Base-by-base conservation (phyloP, 306 rosid species). In the Ormosia semicastrata region DNA sequence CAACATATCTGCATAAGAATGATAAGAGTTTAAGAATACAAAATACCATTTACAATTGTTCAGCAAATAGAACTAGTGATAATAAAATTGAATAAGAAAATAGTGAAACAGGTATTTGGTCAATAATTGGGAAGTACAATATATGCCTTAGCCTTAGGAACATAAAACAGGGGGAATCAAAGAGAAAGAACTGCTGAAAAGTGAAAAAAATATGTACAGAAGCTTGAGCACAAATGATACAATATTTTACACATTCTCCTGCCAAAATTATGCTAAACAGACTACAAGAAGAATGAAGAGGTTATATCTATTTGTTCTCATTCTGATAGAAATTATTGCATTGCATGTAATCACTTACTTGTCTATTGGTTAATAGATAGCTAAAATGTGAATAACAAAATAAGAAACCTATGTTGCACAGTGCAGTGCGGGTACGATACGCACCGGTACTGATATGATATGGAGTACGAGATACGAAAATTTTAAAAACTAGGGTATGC, bases 1-100 rank as follows among this genome's bases (percentile, higher is more conserved):
- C 97, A 41, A 93, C 98, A 81, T 95, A 93, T 85, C 99, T 95
- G 85, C 85, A 87, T 30, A 24, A 76, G 71, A 83, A 78, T 60
- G 36, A 47, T 32, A 63, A 62, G 50, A 68, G 58, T 54, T 49
- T 6, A 59, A 71, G 52, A 67, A 81, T 40, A 71, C 13, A 15
- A 68, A 73, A 59, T 3, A 40, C 62, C 64, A 77, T 14, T 32
- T 33, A 47, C 78, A 57, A n/a, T 4, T 63, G 68, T 69, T 63
- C 46, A 52, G 59, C 1, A 11, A 66, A 39, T 39, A 70, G 37
- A 52, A 24, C 11, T 54, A 18, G 66, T 11, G 65, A 46, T n/a
- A 18, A 17, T 64, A 44, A 64, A 80, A 71, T 64, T 43, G 60
- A 39, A 75, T 58, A 44, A 52, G 58, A 11, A 10, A 66, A n/a